Base-by-base conservation (phyloP, 768 basidiomycete genomes). In the Pleurotus cornucopiae region DNA sequence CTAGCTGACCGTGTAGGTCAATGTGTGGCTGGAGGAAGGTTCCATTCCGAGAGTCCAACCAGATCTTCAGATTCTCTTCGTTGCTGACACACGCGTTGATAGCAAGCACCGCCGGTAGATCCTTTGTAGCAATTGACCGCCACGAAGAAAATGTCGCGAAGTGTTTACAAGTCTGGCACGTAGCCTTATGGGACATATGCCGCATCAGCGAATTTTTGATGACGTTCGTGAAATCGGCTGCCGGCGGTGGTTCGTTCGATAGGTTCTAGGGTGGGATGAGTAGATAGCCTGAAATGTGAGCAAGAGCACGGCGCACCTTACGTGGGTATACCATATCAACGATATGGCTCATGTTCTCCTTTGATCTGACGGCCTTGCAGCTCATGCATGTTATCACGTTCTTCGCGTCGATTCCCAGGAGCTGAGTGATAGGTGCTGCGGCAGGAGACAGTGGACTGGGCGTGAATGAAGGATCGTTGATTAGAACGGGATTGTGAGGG, bases 271-370 rank as follows among this genome's bases (percentile, higher is more conserved):
- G 25, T 3, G 23, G 51, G 34, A 55, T 30, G 40, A 38, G 26
- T 56, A 57, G 53, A 45, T 20, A 47, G 34, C 43, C 7, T 20
- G 20, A 11, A 41, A 47, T 20, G 46, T 16, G 55, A 54, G 43
- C 41, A 53, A 25, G 52, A 55, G 21, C 7, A 9, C 30, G 18
- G 59, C 74, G 30, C 34, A 94, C 94, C 72, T 86, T 91, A 46
- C 88, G 82, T 4, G 94, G 93, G 67, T 98, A 98, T 9, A 83
- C 71, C 67, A 98, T 68, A 65, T 98, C 97, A 14, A 97, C 70
- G 4, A 94, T 78, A 66, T 96, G 93, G 1, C 89, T 83, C 69
- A 88, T 77, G 56, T 86, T 84, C 52, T 89, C 86, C 67, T 96
- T 91, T 60, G 84, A 83, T 51, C 84, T 75, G 12, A 83, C 75